Base-by-base conservation (phyloP, 225 moss, liverwort and hornwort genomes). In the Straminergon stramineum region DNA sequence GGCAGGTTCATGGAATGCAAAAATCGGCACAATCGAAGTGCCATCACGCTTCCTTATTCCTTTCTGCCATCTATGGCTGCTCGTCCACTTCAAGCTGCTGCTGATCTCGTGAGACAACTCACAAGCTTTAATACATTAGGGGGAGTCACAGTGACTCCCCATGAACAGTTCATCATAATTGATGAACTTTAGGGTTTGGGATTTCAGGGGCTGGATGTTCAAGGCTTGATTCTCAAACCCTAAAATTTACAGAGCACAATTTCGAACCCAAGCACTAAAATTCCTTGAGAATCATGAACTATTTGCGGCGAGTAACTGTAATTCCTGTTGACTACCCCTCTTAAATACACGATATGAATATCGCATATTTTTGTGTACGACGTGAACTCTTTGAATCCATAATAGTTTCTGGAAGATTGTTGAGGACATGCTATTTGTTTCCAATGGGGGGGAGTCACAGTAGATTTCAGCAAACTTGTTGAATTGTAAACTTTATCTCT, bases 1-100 rank as follows among this genome's bases (percentile, higher is more conserved):
- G 55, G 28, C 89, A 95, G 95, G 95, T 95, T 95, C 86, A 85
- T 90, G 90, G 95, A 94, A 84, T 95, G 95, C 89, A 95, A 93
- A 87, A 94, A 94, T 85, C 93, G 95, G 26, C 94, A 92, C 57
- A 93, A 95, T 48, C 90, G 89, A 79, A 93, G 93, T 77, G 87
- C 92, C 84, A 77, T 93, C 70, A 39, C n/a, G 41, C 88, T 95
- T 81, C 91, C 94, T 57, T 91, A 94, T 35, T 94, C 94, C 55
- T 93, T 94, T 65, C 71, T 95, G 84, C 93, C 90, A 65, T 91
- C 88, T 13, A 71, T 92, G 87, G 93, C 91, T 69, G 94, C 93
- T 85, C 90, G 78, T 27, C 84, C n/a, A 45, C 94, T 95, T 90
- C 93, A 37, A 22, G 87, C 84, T 53, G 94, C 86, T 88, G 93